Evolutionary conservation across 345 rosid species (phyloP), one percentile per base, ranked within the genome.

Genomic region (Gossypium mustelinum): DNA sequence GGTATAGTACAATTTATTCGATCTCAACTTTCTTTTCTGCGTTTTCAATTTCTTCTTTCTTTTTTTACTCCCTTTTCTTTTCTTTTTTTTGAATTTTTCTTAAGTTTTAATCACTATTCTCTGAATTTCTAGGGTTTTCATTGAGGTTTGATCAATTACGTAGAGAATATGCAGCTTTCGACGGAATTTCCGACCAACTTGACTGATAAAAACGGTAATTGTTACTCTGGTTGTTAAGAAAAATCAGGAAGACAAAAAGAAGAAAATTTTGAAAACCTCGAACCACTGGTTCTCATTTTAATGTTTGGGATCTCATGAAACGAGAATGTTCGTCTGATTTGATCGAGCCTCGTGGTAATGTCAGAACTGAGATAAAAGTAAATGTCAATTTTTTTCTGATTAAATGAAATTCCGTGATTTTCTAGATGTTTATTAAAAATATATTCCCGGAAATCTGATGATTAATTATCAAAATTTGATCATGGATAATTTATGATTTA

Each of bases 221-320:
- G 14, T 27, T 9, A 14, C 13, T 68, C 73, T 69, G 73, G 45
- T 29, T 51, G n/a, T 11, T 20, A 22, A 61, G 73, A 51, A 78
- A 20, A 45, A 45, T 56, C 48, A 25, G 72, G 59, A 69, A 69
- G 45, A 27, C 58, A 10, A 50, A 52, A 27, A 9, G 4, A 18
- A 69, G 22, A 50, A 27, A 24, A 12, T 34, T 27, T 27, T 27
- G 59, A 18, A 69, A 50, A 25, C 14, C 43, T 51, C 43, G 24
- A 51, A 51, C 3, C 16, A 50, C 2, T 24, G 6, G 43, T 24
- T 68, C 9, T 25, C 29, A 2, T 11, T 67, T 47, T 13, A 4
- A 7, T 67, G 43, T 48, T 48, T 68, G 43, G 9, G 9, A 48
- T 9, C 7, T 47, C 9, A 48, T 8, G 24, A 34, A 34, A 34